phyloP scores from a whole-genome alignment of 495 filamentous ascomycete genomes.

The Geoglossum glabrum region DNA sequence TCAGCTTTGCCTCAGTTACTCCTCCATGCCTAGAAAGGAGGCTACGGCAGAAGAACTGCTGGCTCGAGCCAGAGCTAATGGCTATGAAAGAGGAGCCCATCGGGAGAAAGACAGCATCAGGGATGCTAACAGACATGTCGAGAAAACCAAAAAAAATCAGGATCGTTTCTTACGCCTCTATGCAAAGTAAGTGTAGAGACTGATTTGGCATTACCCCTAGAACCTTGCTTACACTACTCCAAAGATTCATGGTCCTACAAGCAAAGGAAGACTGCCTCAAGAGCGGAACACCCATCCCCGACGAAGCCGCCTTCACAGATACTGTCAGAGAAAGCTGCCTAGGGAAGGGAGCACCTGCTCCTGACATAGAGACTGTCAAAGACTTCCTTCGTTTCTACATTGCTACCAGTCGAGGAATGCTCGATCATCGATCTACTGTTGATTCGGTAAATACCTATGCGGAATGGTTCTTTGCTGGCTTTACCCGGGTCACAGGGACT shows the following conservation, averaged over 20 bases:
- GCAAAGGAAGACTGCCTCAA: not conserved
- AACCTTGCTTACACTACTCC: not conserved
- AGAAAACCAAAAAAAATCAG: no score
- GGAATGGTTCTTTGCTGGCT: constrained; percentile 4
- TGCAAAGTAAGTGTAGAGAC: no score
- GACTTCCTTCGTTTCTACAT: constrained; percentile 2
- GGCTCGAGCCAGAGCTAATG: no score
- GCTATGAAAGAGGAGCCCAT: no score
- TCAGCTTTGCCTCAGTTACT: no score
- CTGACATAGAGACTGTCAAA: not conserved
- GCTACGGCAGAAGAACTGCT: no score
- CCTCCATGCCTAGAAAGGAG: no score
- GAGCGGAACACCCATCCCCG: not conserved
- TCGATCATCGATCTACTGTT: not conserved
- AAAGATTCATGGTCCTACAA: not conserved
- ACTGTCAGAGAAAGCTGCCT: not conserved
- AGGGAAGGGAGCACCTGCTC: not conserved
- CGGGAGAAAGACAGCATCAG: no score
- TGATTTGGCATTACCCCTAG: no score
- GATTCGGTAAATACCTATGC: constrained; percentile 1
- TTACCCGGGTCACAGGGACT: not conserved
- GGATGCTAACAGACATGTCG: no score
- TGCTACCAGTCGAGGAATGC: not conserved
- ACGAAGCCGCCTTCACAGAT: not conserved
- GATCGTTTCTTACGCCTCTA: no score